Evolutionary conservation across 768 basidiomycete species (phyloP), one percentile per base, ranked within the genome.

Genomic region (Gloeophyllum trabeum): DNA sequence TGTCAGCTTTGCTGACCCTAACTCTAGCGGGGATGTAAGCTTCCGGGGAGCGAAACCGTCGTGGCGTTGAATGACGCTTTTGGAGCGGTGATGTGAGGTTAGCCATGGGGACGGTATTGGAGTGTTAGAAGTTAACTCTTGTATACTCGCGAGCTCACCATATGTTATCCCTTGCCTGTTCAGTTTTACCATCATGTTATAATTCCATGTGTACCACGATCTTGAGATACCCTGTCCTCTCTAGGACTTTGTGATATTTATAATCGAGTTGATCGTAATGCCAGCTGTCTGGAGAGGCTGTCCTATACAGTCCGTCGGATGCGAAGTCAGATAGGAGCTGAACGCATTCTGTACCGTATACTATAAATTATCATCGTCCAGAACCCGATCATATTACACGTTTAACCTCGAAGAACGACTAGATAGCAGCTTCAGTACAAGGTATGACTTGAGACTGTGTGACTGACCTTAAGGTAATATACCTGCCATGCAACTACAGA

Each of bases 401-500:
- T 59, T 85, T 88, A 39, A 91, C 85, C 66, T 92, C 89, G 51
- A 93, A 92, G 75, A 88, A 87, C 14, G 84, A 84, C 81, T 81
- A 49, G n/a, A 18, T 42, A 44, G 39, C 35, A 41, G 35, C 1
- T 35, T 49, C 41, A 54, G 21, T 32, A 30, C 4, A 42, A 18
- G 2, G 26, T 45, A 35, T 36, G 7, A 35, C 43, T 53, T 46
- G 43, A 42, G 13, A 19, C 34, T 16, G 26, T 28, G 2, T n/a
- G 22, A 41, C 5, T 16, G 6, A 81, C 89, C 73, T 97, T 93
- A 40, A 99, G 70, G 65, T 97, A 97, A 63, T 92, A 96, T 44
- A 99, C 76, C 63, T 99, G 96, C 93, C 93, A 98, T 35, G 76
- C 93, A 42, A 96, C 93, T 0, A 96, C 84, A 2, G 77, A 69